Conservation (phyloP, 441 rosid genomes). For the Capsella rubella region DNA sequence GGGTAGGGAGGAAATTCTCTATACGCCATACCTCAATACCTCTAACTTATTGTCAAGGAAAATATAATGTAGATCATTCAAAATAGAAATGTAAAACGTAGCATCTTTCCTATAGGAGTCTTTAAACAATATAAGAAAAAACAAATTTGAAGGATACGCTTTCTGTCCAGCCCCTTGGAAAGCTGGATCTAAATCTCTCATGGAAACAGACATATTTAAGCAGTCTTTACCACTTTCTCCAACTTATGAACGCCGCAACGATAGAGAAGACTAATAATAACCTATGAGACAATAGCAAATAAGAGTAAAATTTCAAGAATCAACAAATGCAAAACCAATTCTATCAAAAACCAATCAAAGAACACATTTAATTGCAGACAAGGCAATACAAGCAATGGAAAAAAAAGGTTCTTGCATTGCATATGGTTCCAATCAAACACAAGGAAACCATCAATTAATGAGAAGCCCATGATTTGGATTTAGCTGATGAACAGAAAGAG, state of each 20-base stretch:
- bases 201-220: slow-evolving; percentile 80
- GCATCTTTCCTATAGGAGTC: neutral
- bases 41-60: slow-evolving; percentile 67
- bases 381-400: neutral
- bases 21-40: slow-evolving; percentile 95
- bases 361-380: slow-evolving; percentile 2
- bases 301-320: slow-evolving; percentile 15
- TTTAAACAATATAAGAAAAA: neutral
- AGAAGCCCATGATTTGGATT: neutral
- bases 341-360: neutral
- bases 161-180: slow-evolving; percentile 97
- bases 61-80: slow-evolving; percentile 19
- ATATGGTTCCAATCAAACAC: neutral
- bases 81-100: slow-evolving; percentile 19
- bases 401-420: neutral
- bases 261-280: slow-evolving; percentile 21
- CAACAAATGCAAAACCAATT: slow-evolving; percentile 18
- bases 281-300: slow-evolving; percentile 28
- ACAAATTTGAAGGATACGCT: slow-evolving; percentile 74
- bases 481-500: slow-evolving; percentile 13
- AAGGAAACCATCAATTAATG: slow-evolving; percentile 1
- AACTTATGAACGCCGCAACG: slow-evolving; percentile 34
- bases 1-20: slow-evolving; percentile 80
- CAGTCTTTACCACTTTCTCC: slow-evolving; percentile 32
- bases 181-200: slow-evolving; percentile 94